Evolutionary conservation across 768 basidiomycete genomes (phyloP), one percentile per base, ranked within the genome.

Genomic region (Hypsizygus marmoreus): DNA sequence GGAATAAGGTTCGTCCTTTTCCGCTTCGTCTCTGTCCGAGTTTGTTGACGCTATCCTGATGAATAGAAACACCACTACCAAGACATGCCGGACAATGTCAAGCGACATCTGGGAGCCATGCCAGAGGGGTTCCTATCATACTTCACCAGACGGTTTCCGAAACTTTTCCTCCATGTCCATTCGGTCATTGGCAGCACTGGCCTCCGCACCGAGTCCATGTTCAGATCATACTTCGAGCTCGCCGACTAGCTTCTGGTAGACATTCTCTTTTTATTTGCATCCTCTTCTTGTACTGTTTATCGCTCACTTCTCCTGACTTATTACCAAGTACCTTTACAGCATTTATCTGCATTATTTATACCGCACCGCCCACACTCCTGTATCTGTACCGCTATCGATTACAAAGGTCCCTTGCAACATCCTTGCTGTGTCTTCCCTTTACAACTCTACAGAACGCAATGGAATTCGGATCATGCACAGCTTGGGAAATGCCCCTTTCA

Each of bases 41-140:
- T 35, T 12, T 22, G 20, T 14, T n/a, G 3, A 9, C 22, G 10
- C 24, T 23, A 13, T 14, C 4, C n/a, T 7, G 7, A 6, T 39
- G 16, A n/a, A n/a, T 57, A 95, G 94, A 95, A 94, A 88, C 88
- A 97, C 53, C 95, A 97, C 61, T 97, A 95, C 61, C 95, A 97
- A 69, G 97, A 99, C 67, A 70, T 99, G 9, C 95, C 95, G 1
- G 91, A 93, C 53, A 82, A 87, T 54, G 91, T 92, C 42, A 94
- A 91, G 60, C 81, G 87, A 31, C 83, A 89, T 67, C 74, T 98
- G 8, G 95, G 95, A 4, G 75, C 88, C 10, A 86, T 98, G 76
- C 97, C 97, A 0, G 86, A 88, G 50, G 95, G 95, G 9, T 98
- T 90, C 73, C 68, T 99, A 42, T 71, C 77, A 1, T 99, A 98